Base-by-base conservation (phyloP, 2,329 filamentous ascomycete species). In the Scolecobasidium constrictum region DNA sequence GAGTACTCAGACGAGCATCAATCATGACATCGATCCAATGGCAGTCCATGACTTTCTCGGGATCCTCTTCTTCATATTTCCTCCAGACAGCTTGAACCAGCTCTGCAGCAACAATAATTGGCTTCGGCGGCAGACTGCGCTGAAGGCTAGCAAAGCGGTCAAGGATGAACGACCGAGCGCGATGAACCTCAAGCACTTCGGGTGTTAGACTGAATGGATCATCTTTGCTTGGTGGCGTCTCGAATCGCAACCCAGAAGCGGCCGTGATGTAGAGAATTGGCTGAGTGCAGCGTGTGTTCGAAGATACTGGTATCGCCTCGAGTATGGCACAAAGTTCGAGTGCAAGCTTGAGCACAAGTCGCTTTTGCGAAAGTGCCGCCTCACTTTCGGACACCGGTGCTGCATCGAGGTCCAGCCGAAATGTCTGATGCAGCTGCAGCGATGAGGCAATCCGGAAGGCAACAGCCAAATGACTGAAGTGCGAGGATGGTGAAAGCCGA, bases 11-110 rank as follows among this genome's bases (percentile, higher is more conserved):
- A 7, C n/a, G 9, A 7, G 9, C 26, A n/a, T 31, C 26, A 31
- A 31, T 31, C 26, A 31, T 31, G 9, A 31, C 26, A n/a, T 31
- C 26, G 26, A 31, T 31, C 26, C 26, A 31, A 31, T 31, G 26
- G 9, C 9, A 7, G 9, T 31, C n/a, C 26, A 31, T 31, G 9
- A n/a, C n/a, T 9, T 31, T 31, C 9, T 31, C 26, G 9, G 9
- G 26, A n/a, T n/a, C n/a, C 26, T 31, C 26, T n/a, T 31, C 26
- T 31, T 31, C 26, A 31, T 31, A 31, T 31, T 31, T 31, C 26
- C 26, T 31, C 26, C 26, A 31, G n/a, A 31, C n/a, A 31, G 26
- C 26, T 31, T 31, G 26, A 7, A 31, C 26, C 26, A 31, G 26
- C 26, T 31, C 26, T 9, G 26, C n/a, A 31, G 26, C 26, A 31